Conservation (phyloP, 2,329 filamentous ascomycete species). For the Alternaria sp. region DNA sequence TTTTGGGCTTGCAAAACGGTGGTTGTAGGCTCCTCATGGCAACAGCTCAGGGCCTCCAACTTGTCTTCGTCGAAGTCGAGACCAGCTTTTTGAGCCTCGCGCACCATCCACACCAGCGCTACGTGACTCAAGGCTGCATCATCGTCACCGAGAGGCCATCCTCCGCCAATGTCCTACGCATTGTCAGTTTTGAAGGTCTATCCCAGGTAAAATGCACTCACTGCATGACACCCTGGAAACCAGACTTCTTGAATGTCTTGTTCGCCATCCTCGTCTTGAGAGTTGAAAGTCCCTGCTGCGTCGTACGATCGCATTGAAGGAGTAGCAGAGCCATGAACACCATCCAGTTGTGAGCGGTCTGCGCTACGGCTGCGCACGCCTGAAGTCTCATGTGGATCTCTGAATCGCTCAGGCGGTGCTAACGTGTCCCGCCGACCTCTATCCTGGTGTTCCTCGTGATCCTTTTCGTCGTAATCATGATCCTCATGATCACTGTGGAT, state of each 20-base stretch:
- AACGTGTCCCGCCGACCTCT: slow-evolving; percentile 37
- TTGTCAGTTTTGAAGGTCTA: slow-evolving; percentile 13
- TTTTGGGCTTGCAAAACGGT: slow-evolving; percentile 10
- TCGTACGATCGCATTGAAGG: slow-evolving; percentile 46
- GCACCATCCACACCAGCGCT: slow-evolving; percentile 75
- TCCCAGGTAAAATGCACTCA: slow-evolving; percentile 23
- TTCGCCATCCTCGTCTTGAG: slow-evolving; percentile 53
- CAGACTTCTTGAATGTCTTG: slow-evolving; percentile 83
- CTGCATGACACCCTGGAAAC: slow-evolving; percentile 79
- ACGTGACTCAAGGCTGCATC: slow-evolving; percentile 69
- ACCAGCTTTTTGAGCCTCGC: slow-evolving; percentile 70
- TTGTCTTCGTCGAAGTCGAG: slow-evolving; percentile 75
- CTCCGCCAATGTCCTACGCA: slow-evolving; percentile 73
- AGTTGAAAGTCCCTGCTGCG: slow-evolving; percentile 30
- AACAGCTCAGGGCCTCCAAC: slow-evolving; percentile 71
- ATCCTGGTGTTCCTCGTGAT: slow-evolving; percentile 8
- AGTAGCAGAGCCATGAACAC: slow-evolving; percentile 22
- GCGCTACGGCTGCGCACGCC: slow-evolving; percentile 46
- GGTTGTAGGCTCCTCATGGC: slow-evolving; percentile 51
- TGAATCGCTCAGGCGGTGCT: slow-evolving; percentile 40
- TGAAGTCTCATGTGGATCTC: slow-evolving; percentile 45
- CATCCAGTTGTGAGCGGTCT: slow-evolving; percentile 29
- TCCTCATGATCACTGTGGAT: slow-evolving; percentile 24
- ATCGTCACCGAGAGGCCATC: slow-evolving; percentile 70
- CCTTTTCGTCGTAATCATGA: slow-evolving; percentile 20